These are phyloP conservation scores for Oidiodendron maius DNA, from an alignment of 495 filamentous ascomycete species.

Conservation along the genomic window DNA sequence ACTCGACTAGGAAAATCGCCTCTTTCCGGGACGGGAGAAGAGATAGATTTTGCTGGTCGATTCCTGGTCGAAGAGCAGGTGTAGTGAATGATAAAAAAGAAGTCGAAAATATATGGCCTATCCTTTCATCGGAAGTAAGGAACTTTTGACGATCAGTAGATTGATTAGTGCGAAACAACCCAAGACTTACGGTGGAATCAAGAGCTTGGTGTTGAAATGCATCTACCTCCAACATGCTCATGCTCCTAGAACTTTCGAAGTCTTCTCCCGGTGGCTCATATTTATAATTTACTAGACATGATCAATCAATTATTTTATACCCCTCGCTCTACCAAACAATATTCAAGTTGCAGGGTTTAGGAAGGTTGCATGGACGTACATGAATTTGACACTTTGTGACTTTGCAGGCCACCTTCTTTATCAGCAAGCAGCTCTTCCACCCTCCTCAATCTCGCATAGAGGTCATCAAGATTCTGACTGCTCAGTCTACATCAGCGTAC, in stretches of 20 bases:
- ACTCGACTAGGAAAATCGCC: constrained; percentile 2
- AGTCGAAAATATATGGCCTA: no score
- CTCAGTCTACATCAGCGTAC: not conserved
- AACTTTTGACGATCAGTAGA: not conserved
- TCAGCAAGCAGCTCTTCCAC: constrained; percentile 7
- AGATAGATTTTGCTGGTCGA: not conserved
- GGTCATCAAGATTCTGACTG: constrained; percentile 5
- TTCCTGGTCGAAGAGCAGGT: constrained; percentile 1
- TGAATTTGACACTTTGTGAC: not conserved
- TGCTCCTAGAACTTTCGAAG: constrained; percentile 1
- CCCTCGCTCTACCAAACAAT: no score
- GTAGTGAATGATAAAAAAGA: constrained; percentile 10
- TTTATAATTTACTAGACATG: not conserved
- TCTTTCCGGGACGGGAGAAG: constrained; percentile 4
- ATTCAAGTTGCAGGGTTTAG: not conserved
- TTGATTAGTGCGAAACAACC: not conserved
- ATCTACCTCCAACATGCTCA: constrained; percentile 9
- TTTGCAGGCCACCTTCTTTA: not conserved
- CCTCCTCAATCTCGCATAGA: constrained; percentile 4
- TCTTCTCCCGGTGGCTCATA: not conserved
- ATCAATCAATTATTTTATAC: no score
- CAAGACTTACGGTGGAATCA: not conserved
- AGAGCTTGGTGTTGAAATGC: constrained; percentile 9
- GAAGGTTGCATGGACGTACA: not conserved
- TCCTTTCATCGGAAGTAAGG: no score